phyloP scores from a whole-genome alignment of 2,329 filamentous ascomycete species.

The Fusarium miscanthi region DNA sequence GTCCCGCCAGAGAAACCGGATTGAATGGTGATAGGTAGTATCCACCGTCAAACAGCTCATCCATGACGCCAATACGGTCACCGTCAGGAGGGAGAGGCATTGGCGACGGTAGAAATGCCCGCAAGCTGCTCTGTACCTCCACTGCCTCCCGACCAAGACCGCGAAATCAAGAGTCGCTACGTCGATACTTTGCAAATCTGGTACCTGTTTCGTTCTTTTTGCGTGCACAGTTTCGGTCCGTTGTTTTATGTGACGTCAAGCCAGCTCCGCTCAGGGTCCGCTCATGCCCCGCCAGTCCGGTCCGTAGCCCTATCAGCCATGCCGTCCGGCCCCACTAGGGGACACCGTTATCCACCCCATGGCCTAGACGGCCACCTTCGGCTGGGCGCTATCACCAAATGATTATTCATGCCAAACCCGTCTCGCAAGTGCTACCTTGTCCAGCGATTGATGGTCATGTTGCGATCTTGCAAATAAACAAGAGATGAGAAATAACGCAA shows the following conservation, averaged over 20 bases:
- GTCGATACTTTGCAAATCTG: conserved; percentile 20
- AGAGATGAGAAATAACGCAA: neutral
- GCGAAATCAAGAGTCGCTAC: conserved; percentile 23
- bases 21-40: conserved; percentile 17
- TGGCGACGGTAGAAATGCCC: conserved; percentile 31
- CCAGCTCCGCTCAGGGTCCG: conserved; percentile 29
- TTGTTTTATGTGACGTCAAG: conserved; percentile 48
- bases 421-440: conserved; percentile 18
- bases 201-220: conserved; percentile 15
- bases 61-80: conserved; percentile 39
- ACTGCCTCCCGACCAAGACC: conserved; percentile 11
- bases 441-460: conserved; percentile 10
- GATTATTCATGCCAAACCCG: conserved; percentile 17
- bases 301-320: conserved; percentile 47
- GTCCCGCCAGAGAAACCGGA: conserved; percentile 27
- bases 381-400: conserved; percentile 30
- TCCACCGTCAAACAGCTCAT: conserved; percentile 30
- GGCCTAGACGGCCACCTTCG: conserved; percentile 22
- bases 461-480: conserved; percentile 8
- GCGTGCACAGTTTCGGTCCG: conserved; percentile 37
- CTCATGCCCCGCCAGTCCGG: conserved; percentile 28
- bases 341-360: conserved; percentile 5
- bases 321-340: conserved; percentile 41
- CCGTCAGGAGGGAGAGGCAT: conserved; percentile 32
- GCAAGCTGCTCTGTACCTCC: conserved; percentile 12